phyloP scores from a whole-genome alignment of 2,329 filamentous ascomycete genomes.

The Pyrenochaeta sp. region DNA sequence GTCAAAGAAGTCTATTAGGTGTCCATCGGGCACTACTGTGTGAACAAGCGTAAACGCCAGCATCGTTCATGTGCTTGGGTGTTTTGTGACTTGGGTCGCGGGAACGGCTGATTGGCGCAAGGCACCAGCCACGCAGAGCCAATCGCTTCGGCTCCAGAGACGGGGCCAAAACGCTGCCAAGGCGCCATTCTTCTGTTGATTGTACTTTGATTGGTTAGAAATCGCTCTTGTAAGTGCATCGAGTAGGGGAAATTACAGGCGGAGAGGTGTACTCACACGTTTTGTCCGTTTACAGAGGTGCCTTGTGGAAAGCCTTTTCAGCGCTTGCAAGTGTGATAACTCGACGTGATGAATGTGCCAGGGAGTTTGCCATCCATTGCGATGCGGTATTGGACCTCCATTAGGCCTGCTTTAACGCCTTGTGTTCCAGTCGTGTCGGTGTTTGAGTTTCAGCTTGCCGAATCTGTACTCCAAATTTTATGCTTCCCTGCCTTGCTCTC shows the following conservation, averaged over 20 bases:
- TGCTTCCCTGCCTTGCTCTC: constrained; percentile 19
- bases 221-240: constrained; percentile 4
- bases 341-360: constrained; percentile 17
- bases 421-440: constrained; percentile 28
- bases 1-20: background rate
- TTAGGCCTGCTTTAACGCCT: constrained; percentile 23
- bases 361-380: constrained; percentile 6
- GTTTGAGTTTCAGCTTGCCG: constrained; percentile 31
- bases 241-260: constrained; percentile 13
- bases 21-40: background rate
- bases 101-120: constrained; percentile 29
- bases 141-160: constrained; percentile 28
- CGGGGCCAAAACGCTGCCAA: constrained; percentile 27
- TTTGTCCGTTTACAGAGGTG: constrained; percentile 3
- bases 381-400: constrained; percentile 9
- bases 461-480: constrained; percentile 21
- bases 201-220: constrained; percentile 24
- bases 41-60: constrained; percentile 16
- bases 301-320: constrained; percentile 23
- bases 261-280: constrained; percentile 15
- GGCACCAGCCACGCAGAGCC: constrained; percentile 13
- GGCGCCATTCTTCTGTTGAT: background rate
- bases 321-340: constrained; percentile 29
- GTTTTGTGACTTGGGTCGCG: constrained; percentile 25
- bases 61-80: constrained; percentile 22